Evolutionary conservation across 2,329 filamentous ascomycete genomes (phyloP).

Genomic region (Dothiorella sarmentorum): DNA sequence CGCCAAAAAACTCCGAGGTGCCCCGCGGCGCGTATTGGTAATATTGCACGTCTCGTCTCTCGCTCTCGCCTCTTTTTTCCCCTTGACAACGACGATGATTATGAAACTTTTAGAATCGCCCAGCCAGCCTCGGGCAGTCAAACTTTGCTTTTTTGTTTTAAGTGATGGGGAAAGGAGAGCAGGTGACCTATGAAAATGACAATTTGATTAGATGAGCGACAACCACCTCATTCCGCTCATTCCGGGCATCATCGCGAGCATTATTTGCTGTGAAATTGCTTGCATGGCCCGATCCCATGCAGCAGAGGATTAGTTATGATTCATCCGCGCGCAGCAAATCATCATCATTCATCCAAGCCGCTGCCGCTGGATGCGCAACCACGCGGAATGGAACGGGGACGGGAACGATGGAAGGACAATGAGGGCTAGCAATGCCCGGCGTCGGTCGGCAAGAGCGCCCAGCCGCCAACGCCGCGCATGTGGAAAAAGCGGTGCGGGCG

Average conservation of each 20-base stretch:
- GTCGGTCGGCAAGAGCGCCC: constrained; percentile 1
- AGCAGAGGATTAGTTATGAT: background rate
- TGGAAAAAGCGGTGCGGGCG: too few relatives aligned
- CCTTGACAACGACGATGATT: background rate
- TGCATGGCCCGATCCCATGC: too few relatives aligned
- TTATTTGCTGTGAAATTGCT: background rate
- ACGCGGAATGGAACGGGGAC: too few relatives aligned
- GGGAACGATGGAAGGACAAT: too few relatives aligned
- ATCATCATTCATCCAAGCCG: background rate
- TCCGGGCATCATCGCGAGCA: too few relatives aligned
- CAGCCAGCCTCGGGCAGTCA: constrained; percentile 1
- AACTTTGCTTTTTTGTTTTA: background rate
- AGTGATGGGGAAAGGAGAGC: background rate
- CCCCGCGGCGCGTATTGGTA: background rate
- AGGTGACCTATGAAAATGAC: background rate
- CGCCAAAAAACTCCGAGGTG: too few relatives aligned
- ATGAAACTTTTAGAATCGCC: background rate
- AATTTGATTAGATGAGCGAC: too few relatives aligned
- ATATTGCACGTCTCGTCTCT: too few relatives aligned
- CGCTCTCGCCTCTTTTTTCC: background rate
- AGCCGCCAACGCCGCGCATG: too few relatives aligned
- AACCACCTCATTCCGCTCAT: too few relatives aligned
- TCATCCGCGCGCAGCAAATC: background rate
- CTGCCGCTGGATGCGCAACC: background rate
- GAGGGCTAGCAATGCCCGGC: too few relatives aligned